phyloP scores from a whole-genome alignment of 176 grass and related monocot species.

The Olyra latifolia region DNA sequence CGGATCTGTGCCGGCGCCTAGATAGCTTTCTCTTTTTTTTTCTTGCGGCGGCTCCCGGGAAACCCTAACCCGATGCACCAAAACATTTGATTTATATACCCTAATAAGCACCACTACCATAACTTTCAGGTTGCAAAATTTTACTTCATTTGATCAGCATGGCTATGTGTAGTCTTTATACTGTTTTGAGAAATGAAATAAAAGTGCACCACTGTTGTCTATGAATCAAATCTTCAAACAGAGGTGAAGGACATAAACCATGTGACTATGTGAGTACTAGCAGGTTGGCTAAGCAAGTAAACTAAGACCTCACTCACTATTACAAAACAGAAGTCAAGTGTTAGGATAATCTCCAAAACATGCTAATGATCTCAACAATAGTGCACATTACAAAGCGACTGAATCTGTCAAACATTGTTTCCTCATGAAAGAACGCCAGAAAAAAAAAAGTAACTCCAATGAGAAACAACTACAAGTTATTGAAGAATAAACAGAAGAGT shows the following conservation, averaged over 20 bases:
- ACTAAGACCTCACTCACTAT: not conserved
- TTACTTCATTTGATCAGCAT: not conserved
- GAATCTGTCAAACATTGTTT: not conserved
- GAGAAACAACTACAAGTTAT: not conserved
- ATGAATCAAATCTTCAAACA: not conserved
- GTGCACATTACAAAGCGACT: not conserved
- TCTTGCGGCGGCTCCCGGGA: too few species aligned
- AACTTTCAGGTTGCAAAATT: not conserved
- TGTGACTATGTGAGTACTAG: not conserved
- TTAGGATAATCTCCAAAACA: not conserved
- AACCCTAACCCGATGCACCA: too few species aligned
- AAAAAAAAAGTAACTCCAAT: not conserved
- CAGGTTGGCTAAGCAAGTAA: not conserved
- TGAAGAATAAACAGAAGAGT: slow-evolving; percentile 4
- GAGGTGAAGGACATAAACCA: not conserved
- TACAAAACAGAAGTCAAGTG: not conserved
- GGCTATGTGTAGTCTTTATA: not conserved
- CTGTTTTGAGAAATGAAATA: not conserved
- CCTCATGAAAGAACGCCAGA: not conserved
- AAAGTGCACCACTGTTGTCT: not conserved
- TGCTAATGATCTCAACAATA: not conserved
- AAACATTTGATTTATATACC: not conserved
- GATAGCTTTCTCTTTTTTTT: too few species aligned
- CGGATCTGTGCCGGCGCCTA: too few species aligned
- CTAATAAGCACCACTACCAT: not conserved